phyloP scores from a whole-genome alignment of 306 rosid species.

The Quillaja saponaria region DNA sequence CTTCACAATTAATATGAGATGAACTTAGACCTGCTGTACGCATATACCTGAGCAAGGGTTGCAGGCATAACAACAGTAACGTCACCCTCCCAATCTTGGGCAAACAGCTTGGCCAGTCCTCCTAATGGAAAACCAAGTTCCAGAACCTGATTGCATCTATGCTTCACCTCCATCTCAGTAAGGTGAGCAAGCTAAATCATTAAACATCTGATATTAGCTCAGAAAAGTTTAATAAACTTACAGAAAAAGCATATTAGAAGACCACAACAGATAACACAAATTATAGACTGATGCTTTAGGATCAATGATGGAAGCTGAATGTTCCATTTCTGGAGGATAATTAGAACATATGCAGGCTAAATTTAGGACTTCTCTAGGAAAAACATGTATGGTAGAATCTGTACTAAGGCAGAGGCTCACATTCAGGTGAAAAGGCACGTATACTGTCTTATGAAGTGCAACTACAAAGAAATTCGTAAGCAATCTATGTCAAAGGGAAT shows the following conservation, averaged over 20 bases:
- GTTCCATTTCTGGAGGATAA: background rate
- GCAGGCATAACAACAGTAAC: constrained; percentile 98
- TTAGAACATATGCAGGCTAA: background rate
- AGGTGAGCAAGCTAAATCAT: constrained; percentile 90
- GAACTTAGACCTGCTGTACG: constrained; percentile 1
- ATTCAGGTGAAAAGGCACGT: constrained; percentile 19
- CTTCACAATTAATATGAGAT: background rate
- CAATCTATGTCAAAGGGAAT: too few relatives aligned
- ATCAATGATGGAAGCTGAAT: constrained; percentile 7
- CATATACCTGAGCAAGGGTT: constrained; percentile 87
- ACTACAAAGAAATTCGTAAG: too few relatives aligned
- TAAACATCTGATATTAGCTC: constrained; percentile 11
- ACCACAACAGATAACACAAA: constrained; percentile 6
- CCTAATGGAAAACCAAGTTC: constrained; percentile 95
- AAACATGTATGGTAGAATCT: background rate
- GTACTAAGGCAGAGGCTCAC: background rate
- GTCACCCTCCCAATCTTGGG: constrained; percentile 99
- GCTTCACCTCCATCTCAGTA: constrained; percentile 94
- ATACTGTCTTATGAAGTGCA: too few relatives aligned
- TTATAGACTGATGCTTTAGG: background rate
- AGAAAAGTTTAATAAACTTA: constrained; percentile 8
- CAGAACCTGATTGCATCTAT: constrained; percentile 82
- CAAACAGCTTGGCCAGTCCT: constrained; percentile 86
- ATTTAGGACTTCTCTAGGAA: background rate
- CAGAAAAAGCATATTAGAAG: constrained; percentile 2